Percentiles rank a stretch among this genome's conserved stretches.
Conservation (phyloP, 805 yeast species). For the Limtongia smithiae region DNA sequence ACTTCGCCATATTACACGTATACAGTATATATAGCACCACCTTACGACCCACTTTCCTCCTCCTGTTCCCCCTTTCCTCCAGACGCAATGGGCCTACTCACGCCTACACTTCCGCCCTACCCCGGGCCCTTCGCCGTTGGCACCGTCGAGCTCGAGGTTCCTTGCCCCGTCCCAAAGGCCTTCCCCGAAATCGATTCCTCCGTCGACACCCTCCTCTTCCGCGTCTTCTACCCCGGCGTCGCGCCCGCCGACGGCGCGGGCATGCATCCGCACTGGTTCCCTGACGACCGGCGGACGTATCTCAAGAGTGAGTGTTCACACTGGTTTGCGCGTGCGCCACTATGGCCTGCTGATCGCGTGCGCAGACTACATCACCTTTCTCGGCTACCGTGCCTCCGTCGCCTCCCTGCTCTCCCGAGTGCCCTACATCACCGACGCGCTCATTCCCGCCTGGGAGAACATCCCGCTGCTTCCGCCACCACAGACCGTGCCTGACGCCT, state of each 20-base stretch:
- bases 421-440: constrained; percentile 22
- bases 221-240: constrained; percentile 29
- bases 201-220: constrained; percentile 27
- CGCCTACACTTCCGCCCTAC: constrained; percentile 31
- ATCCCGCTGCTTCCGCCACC: constrained; percentile 20
- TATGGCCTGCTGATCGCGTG: too few species aligned
- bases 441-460: constrained; percentile 7
- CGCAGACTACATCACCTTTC: constrained; percentile 9
- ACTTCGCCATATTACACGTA: not conserved
- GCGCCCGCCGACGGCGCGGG: not conserved
- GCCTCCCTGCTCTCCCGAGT: constrained; percentile 12
- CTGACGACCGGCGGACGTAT: constrained; percentile 20
- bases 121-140: constrained; percentile 31
- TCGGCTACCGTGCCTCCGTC: constrained; percentile 5
- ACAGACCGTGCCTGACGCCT: too few species aligned
- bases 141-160: constrained; percentile 27
- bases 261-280: constrained; percentile 27
- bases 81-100: constrained; percentile 5
- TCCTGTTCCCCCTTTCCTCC: not conserved
- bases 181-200: constrained; percentile 20
- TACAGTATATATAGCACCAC: not conserved
- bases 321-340: not conserved
- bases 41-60: too few species aligned
- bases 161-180: constrained; percentile 22
- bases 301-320: constrained; percentile 9